phyloP scores from a whole-genome alignment of 768 basidiomycete species.

The Polyporus arcularius region DNA sequence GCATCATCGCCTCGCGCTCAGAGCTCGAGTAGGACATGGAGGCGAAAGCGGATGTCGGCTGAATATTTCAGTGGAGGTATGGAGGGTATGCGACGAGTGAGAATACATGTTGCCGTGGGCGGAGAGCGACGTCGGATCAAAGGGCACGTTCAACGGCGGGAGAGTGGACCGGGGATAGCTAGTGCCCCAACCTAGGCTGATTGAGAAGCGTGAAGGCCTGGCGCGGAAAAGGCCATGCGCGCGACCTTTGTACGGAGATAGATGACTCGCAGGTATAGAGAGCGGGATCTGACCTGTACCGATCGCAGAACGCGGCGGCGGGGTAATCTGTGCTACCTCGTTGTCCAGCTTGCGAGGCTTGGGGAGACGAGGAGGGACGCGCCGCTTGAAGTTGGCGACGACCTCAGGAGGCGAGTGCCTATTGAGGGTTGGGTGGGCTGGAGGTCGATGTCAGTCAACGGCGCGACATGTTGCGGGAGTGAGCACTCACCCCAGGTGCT shows the following conservation, averaged over 20 bases:
- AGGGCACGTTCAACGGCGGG: slow-evolving; percentile 83
- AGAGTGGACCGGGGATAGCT: slow-evolving; percentile 56
- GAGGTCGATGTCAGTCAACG: slow-evolving; percentile 6
- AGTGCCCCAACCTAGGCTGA: slow-evolving; percentile 62
- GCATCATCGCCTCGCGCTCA: slow-evolving; percentile 34
- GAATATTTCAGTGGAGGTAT: slow-evolving; percentile 70
- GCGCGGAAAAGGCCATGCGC: slow-evolving; percentile 74
- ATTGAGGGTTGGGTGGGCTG: slow-evolving; percentile 90
- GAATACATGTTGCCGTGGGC: slow-evolving; percentile 60
- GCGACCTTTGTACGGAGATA: slow-evolving; percentile 59
- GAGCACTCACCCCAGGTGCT: slow-evolving; percentile 89
- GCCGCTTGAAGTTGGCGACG: slow-evolving; percentile 92
- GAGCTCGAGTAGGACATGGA: slow-evolving; percentile 36
- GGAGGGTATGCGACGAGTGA: slow-evolving; percentile 61
- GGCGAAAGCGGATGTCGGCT: slow-evolving; percentile 42
- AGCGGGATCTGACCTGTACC: slow-evolving; percentile 68
- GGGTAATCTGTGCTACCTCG: slow-evolving; percentile 63
- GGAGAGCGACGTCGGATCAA: slow-evolving; percentile 63
- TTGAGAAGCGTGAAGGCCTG: slow-evolving; percentile 73
- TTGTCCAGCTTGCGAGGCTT: slow-evolving; percentile 82
- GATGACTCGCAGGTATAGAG: slow-evolving; percentile 54
- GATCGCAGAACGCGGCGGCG: slow-evolving; percentile 76
- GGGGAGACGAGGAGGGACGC: slow-evolving; percentile 89
- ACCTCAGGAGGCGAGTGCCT: slow-evolving; percentile 88
- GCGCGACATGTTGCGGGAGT: slow-evolving; percentile 7